Evolutionary conservation across 768 basidiomycete species (phyloP).

Genomic region (Mycena latifolia): DNA sequence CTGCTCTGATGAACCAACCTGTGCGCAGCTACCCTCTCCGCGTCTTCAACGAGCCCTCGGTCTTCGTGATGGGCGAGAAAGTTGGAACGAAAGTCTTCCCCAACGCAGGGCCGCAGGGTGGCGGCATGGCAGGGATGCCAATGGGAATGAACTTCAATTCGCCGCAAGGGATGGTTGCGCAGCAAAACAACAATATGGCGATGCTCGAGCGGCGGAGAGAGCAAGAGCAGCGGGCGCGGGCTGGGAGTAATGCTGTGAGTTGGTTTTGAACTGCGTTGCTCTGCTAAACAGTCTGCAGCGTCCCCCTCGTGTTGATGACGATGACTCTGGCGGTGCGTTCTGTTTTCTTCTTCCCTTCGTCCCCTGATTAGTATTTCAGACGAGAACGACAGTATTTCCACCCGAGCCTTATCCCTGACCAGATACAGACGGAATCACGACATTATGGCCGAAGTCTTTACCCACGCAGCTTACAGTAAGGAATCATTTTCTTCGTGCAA

Average conservation of each 20-base stretch:
- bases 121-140: constrained; percentile 43
- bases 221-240: constrained; percentile 64
- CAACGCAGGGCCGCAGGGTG: constrained; percentile 37
- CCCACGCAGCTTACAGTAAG: constrained; percentile 75
- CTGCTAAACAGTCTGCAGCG: constrained; percentile 43
- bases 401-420: constrained; percentile 57
- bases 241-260: constrained; percentile 49
- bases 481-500: constrained; percentile 4
- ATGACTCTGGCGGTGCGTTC: constrained; percentile 73
- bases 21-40: constrained; percentile 81
- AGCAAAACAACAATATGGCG: constrained; percentile 81
- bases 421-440: constrained; percentile 88
- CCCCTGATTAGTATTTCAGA: constrained; percentile 61
- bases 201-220: constrained; percentile 75
- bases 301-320: constrained; percentile 59
- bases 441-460: constrained; percentile 87
- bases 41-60: constrained; percentile 70
- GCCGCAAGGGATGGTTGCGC: constrained; percentile 77
- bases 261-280: constrained; percentile 5
- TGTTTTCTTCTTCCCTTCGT: background rate
- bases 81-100: constrained; percentile 74
- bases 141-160: constrained; percentile 51
- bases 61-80: constrained; percentile 81
- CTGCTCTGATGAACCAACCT: constrained; percentile 68
- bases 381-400: too few species aligned